These are phyloP conservation scores for Penicillium sp. DNA, from an alignment of 2,329 filamentous ascomycete species.

Conservation along the genomic window DNA sequence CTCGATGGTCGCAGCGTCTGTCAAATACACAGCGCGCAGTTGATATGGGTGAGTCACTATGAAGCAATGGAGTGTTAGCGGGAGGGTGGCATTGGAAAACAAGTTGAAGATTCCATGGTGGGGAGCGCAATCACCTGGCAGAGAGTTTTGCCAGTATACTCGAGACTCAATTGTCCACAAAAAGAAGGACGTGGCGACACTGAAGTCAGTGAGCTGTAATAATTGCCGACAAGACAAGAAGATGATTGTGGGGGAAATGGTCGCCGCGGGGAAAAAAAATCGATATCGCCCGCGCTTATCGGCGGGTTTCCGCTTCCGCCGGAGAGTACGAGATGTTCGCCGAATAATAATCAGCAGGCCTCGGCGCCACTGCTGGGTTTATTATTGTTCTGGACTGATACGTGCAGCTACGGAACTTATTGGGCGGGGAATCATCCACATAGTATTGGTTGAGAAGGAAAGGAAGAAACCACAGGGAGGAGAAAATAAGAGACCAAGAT, in stretches of 20 bases:
- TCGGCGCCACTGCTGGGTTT: not conserved
- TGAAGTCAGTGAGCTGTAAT: not conserved
- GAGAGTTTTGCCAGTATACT: not conserved
- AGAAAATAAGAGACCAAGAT: constrained; percentile 6
- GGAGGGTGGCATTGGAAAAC: constrained; percentile 2
- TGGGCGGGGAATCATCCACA: constrained; percentile 19
- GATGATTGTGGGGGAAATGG: constrained; percentile 1
- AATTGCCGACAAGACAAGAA: not conserved
- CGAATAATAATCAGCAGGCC: not conserved
- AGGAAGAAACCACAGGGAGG: not conserved
- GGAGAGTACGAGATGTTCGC: not conserved
- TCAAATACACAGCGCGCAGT: constrained; percentile 1
- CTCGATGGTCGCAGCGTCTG: constrained; percentile 16
- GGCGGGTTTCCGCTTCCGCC: constrained; percentile 19
- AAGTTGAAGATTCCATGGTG: not conserved
- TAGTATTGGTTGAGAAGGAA: constrained; percentile 17
- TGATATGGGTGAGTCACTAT: constrained; percentile 22
- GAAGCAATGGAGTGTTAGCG: constrained; percentile 14
- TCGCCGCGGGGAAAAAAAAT: constrained; percentile 22
- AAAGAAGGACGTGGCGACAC: not conserved
- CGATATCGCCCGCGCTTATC: constrained; percentile 14
- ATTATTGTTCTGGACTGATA: not conserved
- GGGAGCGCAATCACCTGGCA: constrained; percentile 5
- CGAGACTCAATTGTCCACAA: not conserved
- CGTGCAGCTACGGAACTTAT: not conserved